Percentiles rank a stretch among this genome's conserved stretches.
Conservation (phyloP, 2,329 filamentous ascomycete genomes). For the Claviceps arundinis region DNA sequence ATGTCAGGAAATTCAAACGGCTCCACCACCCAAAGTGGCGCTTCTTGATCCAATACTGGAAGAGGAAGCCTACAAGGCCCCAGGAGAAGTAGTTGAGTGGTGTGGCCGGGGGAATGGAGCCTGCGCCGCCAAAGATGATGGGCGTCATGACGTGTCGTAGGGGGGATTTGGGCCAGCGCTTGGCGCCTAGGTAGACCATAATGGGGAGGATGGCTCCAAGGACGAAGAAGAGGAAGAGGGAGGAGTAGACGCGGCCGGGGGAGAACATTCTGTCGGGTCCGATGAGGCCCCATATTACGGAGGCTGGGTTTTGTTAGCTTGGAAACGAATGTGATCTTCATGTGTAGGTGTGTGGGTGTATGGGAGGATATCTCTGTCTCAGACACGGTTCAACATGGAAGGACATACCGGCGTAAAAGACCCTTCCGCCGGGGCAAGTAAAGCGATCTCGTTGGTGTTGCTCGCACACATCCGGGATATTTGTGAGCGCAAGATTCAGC, state of each 20-base stretch:
- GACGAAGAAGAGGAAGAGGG: conserved; percentile 46
- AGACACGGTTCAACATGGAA: neutral
- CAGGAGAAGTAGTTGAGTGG: conserved; percentile 65
- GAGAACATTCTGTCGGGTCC: conserved; percentile 52
- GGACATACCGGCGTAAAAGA: conserved; percentile 45
- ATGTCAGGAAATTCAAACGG: conserved; percentile 59
- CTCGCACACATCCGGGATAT: conserved; percentile 52
- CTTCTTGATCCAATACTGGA: conserved; percentile 55
- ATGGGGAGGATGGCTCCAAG: conserved; percentile 41
- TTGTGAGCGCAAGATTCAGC: conserved; percentile 45
- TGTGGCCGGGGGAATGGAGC: conserved; percentile 49
- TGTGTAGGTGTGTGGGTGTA: neutral
- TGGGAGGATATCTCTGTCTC: neutral
- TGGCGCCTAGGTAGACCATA: conserved; percentile 34
- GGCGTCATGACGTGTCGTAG: conserved; percentile 43
- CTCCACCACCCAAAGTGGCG: conserved; percentile 58
- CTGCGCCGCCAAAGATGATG: conserved; percentile 48
- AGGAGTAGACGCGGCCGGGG: conserved; percentile 46
- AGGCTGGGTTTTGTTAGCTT: conserved; percentile 25
- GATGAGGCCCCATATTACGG: conserved; percentile 55
- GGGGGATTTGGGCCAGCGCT: conserved; percentile 36
- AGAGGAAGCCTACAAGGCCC: conserved; percentile 57
- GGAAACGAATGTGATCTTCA: neutral
- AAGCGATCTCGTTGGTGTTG: conserved; percentile 43
- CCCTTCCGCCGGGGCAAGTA: conserved; percentile 48